Percentiles rank a stretch among this genome's conserved stretches.
phyloP scores from a whole-genome alignment of 441 rosid species.

The Cnidoscolus chayamansa region DNA sequence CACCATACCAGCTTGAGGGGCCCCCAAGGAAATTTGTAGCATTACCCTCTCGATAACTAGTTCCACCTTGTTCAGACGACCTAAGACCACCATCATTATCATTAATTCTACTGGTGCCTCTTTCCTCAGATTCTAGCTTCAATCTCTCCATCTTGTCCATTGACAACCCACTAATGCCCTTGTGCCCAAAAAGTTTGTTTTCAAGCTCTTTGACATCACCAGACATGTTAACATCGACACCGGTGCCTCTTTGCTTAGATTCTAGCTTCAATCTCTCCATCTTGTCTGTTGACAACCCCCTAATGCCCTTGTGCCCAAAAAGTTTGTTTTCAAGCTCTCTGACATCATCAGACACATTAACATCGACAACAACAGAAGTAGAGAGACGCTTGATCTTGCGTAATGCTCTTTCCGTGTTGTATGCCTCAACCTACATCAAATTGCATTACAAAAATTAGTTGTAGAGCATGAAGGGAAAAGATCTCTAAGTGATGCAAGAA shows the following conservation, averaged over 20 bases:
- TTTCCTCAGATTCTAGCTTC: slow-evolving; percentile 38
- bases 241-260: no score
- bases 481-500: slow-evolving; percentile 4
- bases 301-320: no score
- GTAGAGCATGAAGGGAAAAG: background rate
- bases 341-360: background rate
- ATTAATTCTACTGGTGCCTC: slow-evolving; percentile 23
- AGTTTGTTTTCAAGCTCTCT: no score
- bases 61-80: slow-evolving; percentile 30
- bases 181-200: slow-evolving; percentile 25
- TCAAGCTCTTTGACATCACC: slow-evolving; percentile 23
- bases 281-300: no score
- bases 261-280: no score
- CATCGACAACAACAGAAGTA: slow-evolving; percentile 27
- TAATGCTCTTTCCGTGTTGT: slow-evolving; percentile 49
- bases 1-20: slow-evolving; percentile 59
- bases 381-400: slow-evolving; percentile 55
- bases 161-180: slow-evolving; percentile 34
- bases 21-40: slow-evolving; percentile 40
- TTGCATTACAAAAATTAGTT: slow-evolving; percentile 9
- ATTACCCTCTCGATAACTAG: slow-evolving; percentile 29
- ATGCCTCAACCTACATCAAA: slow-evolving; percentile 45
- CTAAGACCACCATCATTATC: slow-evolving; percentile 25
- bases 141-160: slow-evolving; percentile 40
- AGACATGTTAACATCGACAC: slow-evolving; percentile 6